Evolutionary conservation across 2,329 filamentous ascomycete genomes (phyloP).

Genomic region (Rhinocladiella similis): DNA sequence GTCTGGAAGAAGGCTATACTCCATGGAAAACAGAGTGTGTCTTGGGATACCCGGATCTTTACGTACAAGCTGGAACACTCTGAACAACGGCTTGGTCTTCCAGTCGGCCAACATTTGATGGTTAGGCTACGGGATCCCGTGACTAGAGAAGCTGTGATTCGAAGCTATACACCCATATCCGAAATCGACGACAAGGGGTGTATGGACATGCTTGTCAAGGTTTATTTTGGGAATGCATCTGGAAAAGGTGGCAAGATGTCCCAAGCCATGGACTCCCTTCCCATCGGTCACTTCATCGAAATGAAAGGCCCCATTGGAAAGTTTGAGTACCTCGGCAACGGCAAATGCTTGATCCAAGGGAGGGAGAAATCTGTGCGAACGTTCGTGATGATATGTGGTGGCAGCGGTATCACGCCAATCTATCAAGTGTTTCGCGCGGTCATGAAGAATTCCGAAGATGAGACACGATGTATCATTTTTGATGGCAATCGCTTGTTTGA

Average conservation of each 20-base stretch:
- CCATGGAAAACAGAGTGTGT: conserved; percentile 66
- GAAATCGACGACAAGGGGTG: conserved; percentile 60
- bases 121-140: conserved; percentile 74
- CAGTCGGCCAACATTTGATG: conserved; percentile 84
- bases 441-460: conserved; percentile 62
- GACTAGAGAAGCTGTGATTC: conserved; percentile 71
- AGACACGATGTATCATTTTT: conserved; percentile 69
- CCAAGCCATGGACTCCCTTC: conserved; percentile 70
- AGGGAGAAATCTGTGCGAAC: conserved; percentile 58
- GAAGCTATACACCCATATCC: conserved; percentile 84
- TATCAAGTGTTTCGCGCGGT: conserved; percentile 79
- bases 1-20: conserved; percentile 74
- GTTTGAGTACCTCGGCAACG: conserved; percentile 74
- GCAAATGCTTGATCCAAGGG: conserved; percentile 62
- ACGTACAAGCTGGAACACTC: conserved; percentile 74
- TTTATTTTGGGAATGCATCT: conserved; percentile 66
- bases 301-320: conserved; percentile 88
- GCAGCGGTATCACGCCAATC: conserved; percentile 90
- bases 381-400: conserved; percentile 85
- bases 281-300: conserved; percentile 71
- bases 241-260: conserved; percentile 77
- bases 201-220: conserved; percentile 77
- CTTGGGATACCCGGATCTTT: conserved; percentile 78
- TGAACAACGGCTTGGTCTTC: conserved; percentile 70
- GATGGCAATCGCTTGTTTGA: conserved; percentile 75